Percentiles rank a stretch among this genome's conserved stretches.
These are phyloP conservation scores for Kuraishia hungarica DNA, from an alignment of 805 yeast genomes.

Conservation along the genomic window DNA sequence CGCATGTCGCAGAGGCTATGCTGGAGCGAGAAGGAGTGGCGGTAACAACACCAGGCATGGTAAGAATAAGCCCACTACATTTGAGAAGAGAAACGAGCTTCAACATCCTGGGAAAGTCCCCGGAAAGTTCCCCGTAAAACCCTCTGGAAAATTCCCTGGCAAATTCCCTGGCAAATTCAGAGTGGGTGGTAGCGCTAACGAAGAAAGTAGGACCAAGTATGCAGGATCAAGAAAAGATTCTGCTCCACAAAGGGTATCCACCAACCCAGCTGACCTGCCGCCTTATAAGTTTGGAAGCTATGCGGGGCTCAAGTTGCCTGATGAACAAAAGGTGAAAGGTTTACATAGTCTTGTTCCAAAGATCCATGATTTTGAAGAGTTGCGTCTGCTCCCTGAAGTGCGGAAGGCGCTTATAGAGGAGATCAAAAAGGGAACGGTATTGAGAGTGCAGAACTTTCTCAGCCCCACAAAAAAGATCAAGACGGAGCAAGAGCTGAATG, in stretches of 20 bases:
- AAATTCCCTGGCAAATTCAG: too few species aligned
- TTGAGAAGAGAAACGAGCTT: not conserved
- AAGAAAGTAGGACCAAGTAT: too few species aligned
- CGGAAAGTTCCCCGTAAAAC: too few species aligned
- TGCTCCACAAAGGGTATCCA: not conserved
- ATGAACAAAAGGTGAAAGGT: conserved; percentile 22
- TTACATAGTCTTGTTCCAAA: conserved; percentile 35
- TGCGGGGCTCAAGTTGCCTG: conserved; percentile 36
- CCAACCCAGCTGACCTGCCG: conserved; percentile 5
- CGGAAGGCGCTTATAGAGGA: conserved; percentile 50
- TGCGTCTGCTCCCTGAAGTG: conserved; percentile 60
- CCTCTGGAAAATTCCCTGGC: too few species aligned
- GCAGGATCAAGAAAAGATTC: too few species aligned
- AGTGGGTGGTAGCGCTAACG: not conserved
- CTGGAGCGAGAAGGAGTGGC: not conserved
- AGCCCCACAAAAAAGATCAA: conserved; percentile 19
- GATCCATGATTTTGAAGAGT: conserved; percentile 54
- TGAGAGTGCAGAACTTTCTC: conserved; percentile 24
- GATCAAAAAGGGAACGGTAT: conserved; percentile 36
- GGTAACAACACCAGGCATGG: not conserved
- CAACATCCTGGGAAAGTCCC: not conserved
- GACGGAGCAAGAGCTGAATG: conserved; percentile 23
- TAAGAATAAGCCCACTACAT: conserved; percentile 4
- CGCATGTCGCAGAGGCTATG: not conserved
- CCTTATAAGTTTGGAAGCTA: conserved; percentile 39